Conservation (phyloP, 2,329 filamentous ascomycete genomes). For the Rhynchosporium graminicola region DNA sequence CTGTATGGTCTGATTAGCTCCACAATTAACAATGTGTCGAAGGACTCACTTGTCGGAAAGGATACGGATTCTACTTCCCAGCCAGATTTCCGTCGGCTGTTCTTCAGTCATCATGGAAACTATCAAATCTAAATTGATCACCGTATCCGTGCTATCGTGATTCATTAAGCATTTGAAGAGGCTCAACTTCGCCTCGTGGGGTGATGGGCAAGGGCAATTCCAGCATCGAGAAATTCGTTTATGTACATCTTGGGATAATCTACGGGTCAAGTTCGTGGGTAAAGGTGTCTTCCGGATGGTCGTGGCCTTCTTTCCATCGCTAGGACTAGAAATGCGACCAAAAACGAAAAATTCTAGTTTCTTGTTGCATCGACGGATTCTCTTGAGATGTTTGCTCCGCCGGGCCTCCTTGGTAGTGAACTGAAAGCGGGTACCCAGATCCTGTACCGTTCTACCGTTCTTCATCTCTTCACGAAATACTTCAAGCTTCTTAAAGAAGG, state of each 20-base stretch:
- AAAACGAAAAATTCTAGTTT: too few species aligned
- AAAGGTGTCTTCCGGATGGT: not conserved
- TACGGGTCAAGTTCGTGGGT: not conserved
- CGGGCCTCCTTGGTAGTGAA: too few species aligned
- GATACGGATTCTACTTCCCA: not conserved
- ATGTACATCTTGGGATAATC: not conserved
- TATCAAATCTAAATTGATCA: not conserved
- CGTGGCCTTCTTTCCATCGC: too few species aligned
- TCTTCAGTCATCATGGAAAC: constrained; percentile 1
- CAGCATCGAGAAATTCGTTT: not conserved
- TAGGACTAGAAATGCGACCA: too few species aligned
- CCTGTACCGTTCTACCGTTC: too few species aligned
- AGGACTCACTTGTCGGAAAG: not conserved
- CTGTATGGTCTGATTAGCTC: not conserved
- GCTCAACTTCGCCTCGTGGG: not conserved
- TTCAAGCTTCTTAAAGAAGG: too few species aligned
- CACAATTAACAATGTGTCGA: not conserved
- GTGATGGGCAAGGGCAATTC: not conserved
- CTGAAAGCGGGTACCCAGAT: too few species aligned
- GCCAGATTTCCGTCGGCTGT: not conserved
- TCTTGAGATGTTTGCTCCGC: too few species aligned
- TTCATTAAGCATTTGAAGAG: not conserved
- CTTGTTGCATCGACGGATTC: too few species aligned
- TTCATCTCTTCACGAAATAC: too few species aligned
- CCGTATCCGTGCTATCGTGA: not conserved